Conservation (phyloP, 495 filamentous ascomycete species). For the Talaromyces ruber region DNA sequence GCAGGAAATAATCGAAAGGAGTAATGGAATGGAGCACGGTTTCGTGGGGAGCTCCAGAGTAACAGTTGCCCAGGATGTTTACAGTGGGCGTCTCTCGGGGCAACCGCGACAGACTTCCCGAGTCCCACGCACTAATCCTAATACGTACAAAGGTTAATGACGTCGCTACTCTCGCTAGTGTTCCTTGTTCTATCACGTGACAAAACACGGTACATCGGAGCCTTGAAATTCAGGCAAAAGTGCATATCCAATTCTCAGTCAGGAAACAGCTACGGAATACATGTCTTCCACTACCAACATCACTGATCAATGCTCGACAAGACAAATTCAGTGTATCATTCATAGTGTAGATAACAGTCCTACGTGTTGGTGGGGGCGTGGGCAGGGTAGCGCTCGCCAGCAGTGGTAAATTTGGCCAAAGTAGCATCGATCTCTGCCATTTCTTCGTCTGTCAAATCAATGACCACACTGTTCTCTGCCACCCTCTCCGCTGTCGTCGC, state of each 20-base stretch:
- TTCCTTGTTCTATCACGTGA: not conserved
- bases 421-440: conserved; percentile 37
- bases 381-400: conserved; percentile 31
- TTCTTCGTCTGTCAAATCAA: conserved; percentile 40
- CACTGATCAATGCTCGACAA: no score
- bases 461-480: conserved; percentile 36
- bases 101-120: conserved; percentile 18
- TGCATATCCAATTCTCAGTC: not conserved
- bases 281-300: not conserved
- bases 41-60: conserved; percentile 18
- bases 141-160: not conserved
- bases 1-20: conserved; percentile 1
- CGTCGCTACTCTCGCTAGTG: not conserved
- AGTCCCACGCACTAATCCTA: not conserved
- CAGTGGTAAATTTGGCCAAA: conserved; percentile 10
- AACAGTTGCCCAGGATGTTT: conserved; percentile 21
- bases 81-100: conserved; percentile 37
- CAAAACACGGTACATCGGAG: not conserved
- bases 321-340: no score
- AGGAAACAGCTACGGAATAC: not conserved
- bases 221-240: not conserved
- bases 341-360: not conserved
- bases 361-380: conserved; percentile 11
- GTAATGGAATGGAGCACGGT: conserved; percentile 12
- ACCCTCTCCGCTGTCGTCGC: conserved; percentile 41